Percentiles rank a stretch among this genome's conserved stretches.
Evolutionary conservation across 2,329 filamentous ascomycete genomes (phyloP).

Genomic region (Trichoderma arundinaceum): DNA sequence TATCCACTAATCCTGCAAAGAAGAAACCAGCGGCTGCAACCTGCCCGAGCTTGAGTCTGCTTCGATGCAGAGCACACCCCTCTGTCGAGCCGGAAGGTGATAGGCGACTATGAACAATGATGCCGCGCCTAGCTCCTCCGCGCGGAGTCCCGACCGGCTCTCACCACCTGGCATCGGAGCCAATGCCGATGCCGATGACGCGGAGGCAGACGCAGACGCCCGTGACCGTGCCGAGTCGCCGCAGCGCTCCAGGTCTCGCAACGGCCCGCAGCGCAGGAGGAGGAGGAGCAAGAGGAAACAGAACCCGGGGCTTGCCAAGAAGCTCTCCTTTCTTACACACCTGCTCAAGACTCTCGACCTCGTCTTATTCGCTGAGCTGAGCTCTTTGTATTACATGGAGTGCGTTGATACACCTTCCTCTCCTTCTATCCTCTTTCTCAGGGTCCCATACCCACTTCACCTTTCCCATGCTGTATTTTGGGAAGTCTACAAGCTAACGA

Average conservation of each 20-base stretch:
- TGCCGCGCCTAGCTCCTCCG: slow-evolving; percentile 50
- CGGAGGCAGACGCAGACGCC: slow-evolving; percentile 22
- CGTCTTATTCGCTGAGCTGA: slow-evolving; percentile 68
- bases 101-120: slow-evolving; percentile 59
- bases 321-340: slow-evolving; percentile 65
- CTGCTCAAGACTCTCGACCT: slow-evolving; percentile 67
- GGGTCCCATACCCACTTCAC: not conserved
- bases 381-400: slow-evolving; percentile 74
- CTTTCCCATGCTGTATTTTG: not conserved
- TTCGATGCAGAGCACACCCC: slow-evolving; percentile 34
- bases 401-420: slow-evolving; percentile 40
- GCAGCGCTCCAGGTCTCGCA: slow-evolving; percentile 35
- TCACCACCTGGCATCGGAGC: slow-evolving; percentile 30
- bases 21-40: not conserved
- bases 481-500: not conserved
- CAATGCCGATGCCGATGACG: slow-evolving; percentile 32
- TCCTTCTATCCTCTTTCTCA: not conserved
- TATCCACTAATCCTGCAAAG: not conserved
- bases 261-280: slow-evolving; percentile 44
- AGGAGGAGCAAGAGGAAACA: slow-evolving; percentile 48
- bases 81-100: slow-evolving; percentile 44
- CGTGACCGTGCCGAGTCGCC: slow-evolving; percentile 21
- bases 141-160: slow-evolving; percentile 39
- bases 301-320: slow-evolving; percentile 57
- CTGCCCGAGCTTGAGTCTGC: slow-evolving; percentile 21